These are phyloP conservation scores for Ceratocystis huliohia DNA, from an alignment of 2,329 filamentous ascomycete genomes.

Conservation along the genomic window DNA sequence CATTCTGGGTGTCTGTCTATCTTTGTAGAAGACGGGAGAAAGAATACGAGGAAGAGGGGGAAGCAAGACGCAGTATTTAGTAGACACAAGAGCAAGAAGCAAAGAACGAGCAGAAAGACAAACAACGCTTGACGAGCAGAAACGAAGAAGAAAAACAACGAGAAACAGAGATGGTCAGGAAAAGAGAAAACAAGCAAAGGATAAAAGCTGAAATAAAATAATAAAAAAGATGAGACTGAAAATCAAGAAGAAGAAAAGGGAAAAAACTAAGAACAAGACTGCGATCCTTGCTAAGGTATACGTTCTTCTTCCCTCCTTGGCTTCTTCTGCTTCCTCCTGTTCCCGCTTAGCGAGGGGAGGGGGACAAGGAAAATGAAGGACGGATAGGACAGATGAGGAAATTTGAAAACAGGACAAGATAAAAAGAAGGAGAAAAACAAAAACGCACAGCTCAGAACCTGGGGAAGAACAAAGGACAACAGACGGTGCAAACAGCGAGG, in stretches of 20 bases:
- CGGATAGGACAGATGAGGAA: background rate
- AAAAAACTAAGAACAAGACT: constrained; percentile 10
- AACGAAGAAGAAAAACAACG: background rate
- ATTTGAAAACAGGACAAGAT: background rate
- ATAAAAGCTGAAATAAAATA: background rate
- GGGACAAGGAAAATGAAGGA: background rate
- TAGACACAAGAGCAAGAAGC: constrained; percentile 5
- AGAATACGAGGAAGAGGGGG: background rate
- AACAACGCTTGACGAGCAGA: constrained; percentile 7
- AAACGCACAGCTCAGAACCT: constrained; percentile 6
- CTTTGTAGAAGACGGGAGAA: background rate
- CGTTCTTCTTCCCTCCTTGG: background rate
- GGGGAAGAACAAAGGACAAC: background rate
- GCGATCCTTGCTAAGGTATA: constrained; percentile 2
- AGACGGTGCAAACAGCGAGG: background rate
- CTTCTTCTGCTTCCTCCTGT: background rate
- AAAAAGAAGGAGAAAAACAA: background rate
- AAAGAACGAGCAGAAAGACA: constrained; percentile 7
- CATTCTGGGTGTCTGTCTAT: background rate
- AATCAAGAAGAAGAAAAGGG: background rate
- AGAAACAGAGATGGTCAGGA: background rate
- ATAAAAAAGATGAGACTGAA: constrained; percentile 6
- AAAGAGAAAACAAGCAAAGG: background rate
- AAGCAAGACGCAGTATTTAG: background rate
- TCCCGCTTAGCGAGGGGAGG: background rate